Evolutionary conservation across 345 rosid genomes (phyloP).

Genomic region (Corymbia maculata): DNA sequence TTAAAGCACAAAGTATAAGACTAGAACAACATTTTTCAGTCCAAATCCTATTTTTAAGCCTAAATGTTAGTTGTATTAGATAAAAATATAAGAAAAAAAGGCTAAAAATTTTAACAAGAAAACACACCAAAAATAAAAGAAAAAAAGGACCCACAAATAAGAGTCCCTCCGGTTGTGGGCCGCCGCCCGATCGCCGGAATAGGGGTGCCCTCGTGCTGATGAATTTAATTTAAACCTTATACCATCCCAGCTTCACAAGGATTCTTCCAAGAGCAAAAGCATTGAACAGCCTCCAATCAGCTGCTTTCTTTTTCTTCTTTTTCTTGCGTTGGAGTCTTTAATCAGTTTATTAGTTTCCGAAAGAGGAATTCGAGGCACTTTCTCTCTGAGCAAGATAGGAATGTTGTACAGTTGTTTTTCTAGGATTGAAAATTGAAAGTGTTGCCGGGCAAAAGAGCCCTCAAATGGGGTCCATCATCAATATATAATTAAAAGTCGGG

Average conservation of each 20-base stretch:
- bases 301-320: background rate
- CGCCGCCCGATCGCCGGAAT: background rate
- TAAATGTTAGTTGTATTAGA: too few species aligned
- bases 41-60: too few species aligned
- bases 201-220: background rate
- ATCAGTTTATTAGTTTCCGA: background rate
- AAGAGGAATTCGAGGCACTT: background rate
- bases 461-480: background rate
- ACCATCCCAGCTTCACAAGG: background rate
- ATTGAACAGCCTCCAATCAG: background rate
- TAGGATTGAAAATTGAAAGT: background rate
- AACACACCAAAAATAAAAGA: background rate
- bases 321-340: background rate
- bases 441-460: background rate
- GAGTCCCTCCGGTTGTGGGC: background rate
- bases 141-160: background rate
- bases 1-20: too few species aligned
- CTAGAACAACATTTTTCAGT: too few species aligned
- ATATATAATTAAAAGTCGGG: background rate
- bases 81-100: too few species aligned
- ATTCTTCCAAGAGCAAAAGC: background rate
- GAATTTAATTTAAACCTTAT: background rate
- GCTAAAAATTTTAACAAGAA: background rate
- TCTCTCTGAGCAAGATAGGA: background rate
- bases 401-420: background rate